A percentile compares a stretch with the other conserved stretches of the same genome.
Evolutionary conservation across 169 alveolate genomes (phyloP).

Genomic region (Plasmodium inui): DNA sequence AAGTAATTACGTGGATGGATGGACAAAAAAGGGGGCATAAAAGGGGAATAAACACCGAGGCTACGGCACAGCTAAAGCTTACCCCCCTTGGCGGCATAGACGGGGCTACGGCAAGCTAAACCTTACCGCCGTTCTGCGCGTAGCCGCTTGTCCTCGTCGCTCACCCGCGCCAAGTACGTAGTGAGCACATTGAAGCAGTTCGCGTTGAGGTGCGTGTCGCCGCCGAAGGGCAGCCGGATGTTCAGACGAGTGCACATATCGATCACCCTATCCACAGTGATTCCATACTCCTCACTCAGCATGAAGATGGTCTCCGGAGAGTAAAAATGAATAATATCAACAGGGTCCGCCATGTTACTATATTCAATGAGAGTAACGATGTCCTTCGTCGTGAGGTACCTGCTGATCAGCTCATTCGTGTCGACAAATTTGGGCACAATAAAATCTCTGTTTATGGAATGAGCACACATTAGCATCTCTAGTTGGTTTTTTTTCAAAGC

Average conservation of each 20-base stretch:
- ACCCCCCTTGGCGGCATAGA: too few relatives aligned
- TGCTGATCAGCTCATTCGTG: conserved; percentile 21
- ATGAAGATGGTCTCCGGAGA: conserved; percentile 59
- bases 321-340: conserved; percentile 55
- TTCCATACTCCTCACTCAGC: conserved; percentile 63
- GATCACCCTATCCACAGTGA: conserved; percentile 32
- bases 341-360: conserved; percentile 64
- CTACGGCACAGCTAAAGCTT: too few relatives aligned
- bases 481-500: neutral
- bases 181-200: conserved; percentile 42
- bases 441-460: conserved; percentile 15
- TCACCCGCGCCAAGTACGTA: neutral
- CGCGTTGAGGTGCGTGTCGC: conserved; percentile 65
- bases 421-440: conserved; percentile 55
- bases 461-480: neutral
- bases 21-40: too few relatives aligned
- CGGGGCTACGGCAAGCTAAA: too few relatives aligned
- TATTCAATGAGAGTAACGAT: conserved; percentile 46
- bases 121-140: too few relatives aligned
- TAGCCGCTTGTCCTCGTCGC: neutral
- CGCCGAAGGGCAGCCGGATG: conserved; percentile 48
- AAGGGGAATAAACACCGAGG: too few relatives aligned
- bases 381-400: conserved; percentile 44
- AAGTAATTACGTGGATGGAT: too few relatives aligned
- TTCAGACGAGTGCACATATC: conserved; percentile 46